A percentile compares a stretch with the other conserved stretches of the same genome.
Conservation (phyloP, 768 basidiomycete species). For the Collybiopsis luxurians region DNA sequence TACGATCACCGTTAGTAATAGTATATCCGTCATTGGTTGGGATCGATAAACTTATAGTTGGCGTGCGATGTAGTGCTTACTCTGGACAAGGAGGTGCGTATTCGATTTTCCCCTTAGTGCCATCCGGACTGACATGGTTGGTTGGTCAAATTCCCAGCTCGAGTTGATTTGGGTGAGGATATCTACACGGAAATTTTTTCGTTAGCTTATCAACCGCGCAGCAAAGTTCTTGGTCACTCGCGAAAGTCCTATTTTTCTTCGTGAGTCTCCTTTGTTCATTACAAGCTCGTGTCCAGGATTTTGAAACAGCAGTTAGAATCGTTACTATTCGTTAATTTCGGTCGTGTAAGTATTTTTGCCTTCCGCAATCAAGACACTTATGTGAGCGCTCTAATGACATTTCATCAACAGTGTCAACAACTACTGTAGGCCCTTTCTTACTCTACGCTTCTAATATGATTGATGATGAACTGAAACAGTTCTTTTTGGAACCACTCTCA, state of each 20-base stretch:
- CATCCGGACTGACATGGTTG: not conserved
- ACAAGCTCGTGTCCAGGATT: too few relatives aligned
- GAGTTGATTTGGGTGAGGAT: constrained; percentile 51
- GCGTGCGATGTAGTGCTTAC: constrained; percentile 39
- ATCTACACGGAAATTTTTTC: not conserved
- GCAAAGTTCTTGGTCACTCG: constrained; percentile 55
- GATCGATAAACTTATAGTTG: not conserved
- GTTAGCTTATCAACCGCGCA: constrained; percentile 15
- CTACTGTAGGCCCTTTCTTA: constrained; percentile 36
- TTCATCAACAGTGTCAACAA: constrained; percentile 54
- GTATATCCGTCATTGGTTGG: too few relatives aligned
- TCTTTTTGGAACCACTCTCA: constrained; percentile 39
- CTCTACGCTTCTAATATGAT: not conserved
- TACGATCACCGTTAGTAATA: constrained; percentile 49
- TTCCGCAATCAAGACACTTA: not conserved
- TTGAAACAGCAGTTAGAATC: constrained; percentile 37
- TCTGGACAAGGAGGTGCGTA: constrained; percentile 47
- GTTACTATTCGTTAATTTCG: constrained; percentile 51
- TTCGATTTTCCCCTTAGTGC: not conserved
- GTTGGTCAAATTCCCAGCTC: constrained; percentile 27
- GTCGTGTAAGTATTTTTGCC: constrained; percentile 40
- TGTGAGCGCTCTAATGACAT: not conserved
- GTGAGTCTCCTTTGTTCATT: constrained; percentile 27
- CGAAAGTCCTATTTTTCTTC: constrained; percentile 52
- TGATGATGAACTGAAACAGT: constrained; percentile 20